Base-by-base conservation (phyloP, 345 rosid genomes). In the Triadica sebifera region DNA sequence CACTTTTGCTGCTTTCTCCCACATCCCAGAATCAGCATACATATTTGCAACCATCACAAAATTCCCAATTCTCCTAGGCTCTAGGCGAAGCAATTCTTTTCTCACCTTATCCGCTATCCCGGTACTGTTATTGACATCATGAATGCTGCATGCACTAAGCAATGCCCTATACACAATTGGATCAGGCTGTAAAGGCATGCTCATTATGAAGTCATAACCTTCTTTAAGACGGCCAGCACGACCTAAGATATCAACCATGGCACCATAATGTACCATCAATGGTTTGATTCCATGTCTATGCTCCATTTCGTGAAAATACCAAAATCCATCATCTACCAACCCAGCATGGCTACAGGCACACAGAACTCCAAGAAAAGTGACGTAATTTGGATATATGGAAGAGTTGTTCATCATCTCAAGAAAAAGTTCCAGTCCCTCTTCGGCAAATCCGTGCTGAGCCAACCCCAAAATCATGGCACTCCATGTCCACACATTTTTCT, bases 381-480 rank as follows among this genome's bases (percentile, higher is more conserved):
- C 97, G 38, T 82, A 83, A 78, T 92, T 94, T 10, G 97, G 98
- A 34, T 81, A 73, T 45, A 85, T 81, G 6, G 68, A 80, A 25
- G 88, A 77, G 59, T 55, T 71, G n/a, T 59, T 79, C 81, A 19
- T 88, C 94, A 90, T 91, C 66, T 58, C 75, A 0, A 58, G 75
- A 41, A 91, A 95, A 39, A 92, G 85, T 13, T 70, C 55, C 53
- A 93, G 85, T 3, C 90, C 89, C 83, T 90, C 90, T 10, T 79
- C 65, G 6, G 96, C 96, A 58, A 75, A 88, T 13, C 96, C 97
- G 69, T 90, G 86, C 57, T 89, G 91, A 75, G 98, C 96, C 47
- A 91, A 75, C 70, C 99, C 97, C 76, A 85, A 69, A 22, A 93
- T 95, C 97, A 95, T 93, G 4, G 99, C 92, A 76, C 94, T 91